phyloP scores from a whole-genome alignment of 2,329 filamentous ascomycete genomes.

The Scopulariopsis brevicaulis region DNA sequence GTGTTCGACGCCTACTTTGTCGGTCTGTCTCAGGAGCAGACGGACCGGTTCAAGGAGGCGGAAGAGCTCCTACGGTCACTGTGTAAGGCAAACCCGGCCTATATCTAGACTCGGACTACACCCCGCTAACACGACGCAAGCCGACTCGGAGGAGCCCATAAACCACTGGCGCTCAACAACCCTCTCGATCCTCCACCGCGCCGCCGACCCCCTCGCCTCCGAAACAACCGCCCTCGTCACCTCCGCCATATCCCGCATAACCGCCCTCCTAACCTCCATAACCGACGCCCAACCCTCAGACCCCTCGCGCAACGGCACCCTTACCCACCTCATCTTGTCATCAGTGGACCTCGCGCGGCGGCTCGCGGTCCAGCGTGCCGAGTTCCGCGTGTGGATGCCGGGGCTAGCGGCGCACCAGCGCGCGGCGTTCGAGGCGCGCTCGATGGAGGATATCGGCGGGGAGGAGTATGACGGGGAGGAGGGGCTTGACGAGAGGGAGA shows the following conservation, averaged over 20 bases:
- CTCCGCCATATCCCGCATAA: slow-evolving; percentile 27
- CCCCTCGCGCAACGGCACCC: slow-evolving; percentile 34
- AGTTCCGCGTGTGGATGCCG: slow-evolving; percentile 45
- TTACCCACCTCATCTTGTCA: slow-evolving; percentile 39
- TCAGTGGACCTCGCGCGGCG: slow-evolving; percentile 45
- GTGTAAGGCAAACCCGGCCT: slow-evolving; percentile 10
- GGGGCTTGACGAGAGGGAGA: slow-evolving; percentile 34
- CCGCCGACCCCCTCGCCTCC: slow-evolving; percentile 30
- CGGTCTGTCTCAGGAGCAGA: slow-evolving; percentile 45
- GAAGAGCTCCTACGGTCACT: slow-evolving; percentile 28
- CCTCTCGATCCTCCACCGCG: slow-evolving; percentile 44
- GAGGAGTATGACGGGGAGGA: slow-evolving; percentile 53
- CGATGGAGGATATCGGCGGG: slow-evolving; percentile 57
- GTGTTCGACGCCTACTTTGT: slow-evolving; percentile 54
- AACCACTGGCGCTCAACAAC: slow-evolving; percentile 60
- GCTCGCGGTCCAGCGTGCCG: slow-evolving; percentile 46
- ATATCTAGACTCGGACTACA: background rate
- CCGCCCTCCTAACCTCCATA: slow-evolving; percentile 10
- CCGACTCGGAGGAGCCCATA: slow-evolving; percentile 37
- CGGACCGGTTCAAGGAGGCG: slow-evolving; percentile 33
- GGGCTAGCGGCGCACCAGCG: slow-evolving; percentile 38
- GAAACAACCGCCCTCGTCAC: slow-evolving; percentile 38
- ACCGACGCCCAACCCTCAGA: slow-evolving; percentile 18
- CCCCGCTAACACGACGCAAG: slow-evolving; percentile 9
- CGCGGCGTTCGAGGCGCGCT: slow-evolving; percentile 41